phyloP scores from a whole-genome alignment of 148 eudicot species.

The Cornus controversa region DNA sequence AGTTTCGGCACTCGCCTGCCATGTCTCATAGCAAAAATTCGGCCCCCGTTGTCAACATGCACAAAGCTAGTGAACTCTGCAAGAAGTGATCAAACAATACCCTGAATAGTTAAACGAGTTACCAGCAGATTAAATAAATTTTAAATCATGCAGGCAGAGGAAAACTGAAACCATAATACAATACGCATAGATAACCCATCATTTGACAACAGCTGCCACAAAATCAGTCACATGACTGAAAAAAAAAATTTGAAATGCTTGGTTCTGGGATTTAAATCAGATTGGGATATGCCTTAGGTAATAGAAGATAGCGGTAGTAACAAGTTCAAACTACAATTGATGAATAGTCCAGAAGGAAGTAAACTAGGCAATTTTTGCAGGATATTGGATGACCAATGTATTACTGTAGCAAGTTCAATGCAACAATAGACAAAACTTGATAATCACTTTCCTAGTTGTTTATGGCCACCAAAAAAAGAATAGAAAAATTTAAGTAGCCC shows the following conservation, averaged over 20 bases:
- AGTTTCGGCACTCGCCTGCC: constrained; percentile 82
- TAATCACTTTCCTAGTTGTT: too few relatives aligned
- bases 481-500: too few relatives aligned
- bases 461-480: too few relatives aligned
- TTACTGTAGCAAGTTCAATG: too few relatives aligned
- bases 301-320: neutral
- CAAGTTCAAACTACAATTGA: neutral
- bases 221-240: neutral
- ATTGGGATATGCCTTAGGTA: neutral
- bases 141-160: too few relatives aligned
- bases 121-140: neutral
- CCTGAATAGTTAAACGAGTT: neutral
- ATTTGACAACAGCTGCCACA: neutral
- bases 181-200: neutral
- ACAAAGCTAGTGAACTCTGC: constrained; percentile 50
- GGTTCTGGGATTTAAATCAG: neutral
- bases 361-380: too few relatives aligned
- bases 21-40: constrained; percentile 72
- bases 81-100: neutral
- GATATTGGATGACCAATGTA: too few relatives aligned
- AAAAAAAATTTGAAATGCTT: neutral
- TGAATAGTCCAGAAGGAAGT: neutral
- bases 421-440: too few relatives aligned
- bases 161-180: too few relatives aligned
- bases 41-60: constrained; percentile 56